Conservation (phyloP, 805 yeast genomes). For the Maudiozyma barnettii region DNA sequence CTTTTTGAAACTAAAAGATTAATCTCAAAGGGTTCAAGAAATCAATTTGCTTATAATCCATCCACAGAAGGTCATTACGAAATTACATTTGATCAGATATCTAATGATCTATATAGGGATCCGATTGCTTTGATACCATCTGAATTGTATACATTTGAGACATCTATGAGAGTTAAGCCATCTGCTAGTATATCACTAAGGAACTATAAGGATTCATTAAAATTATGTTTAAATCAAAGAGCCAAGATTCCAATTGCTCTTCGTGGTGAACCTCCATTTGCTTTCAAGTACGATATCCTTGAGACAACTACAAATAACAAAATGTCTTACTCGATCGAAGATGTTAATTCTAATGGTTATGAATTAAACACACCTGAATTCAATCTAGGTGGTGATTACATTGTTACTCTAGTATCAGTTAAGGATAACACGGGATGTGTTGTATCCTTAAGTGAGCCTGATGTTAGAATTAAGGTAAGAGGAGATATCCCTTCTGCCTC, state of each 20-base stretch:
- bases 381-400: conserved; percentile 62
- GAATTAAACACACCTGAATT: conserved; percentile 47
- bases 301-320: conserved; percentile 45
- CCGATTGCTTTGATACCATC: conserved; percentile 30
- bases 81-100: conserved; percentile 55
- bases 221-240: conserved; percentile 40
- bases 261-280: conserved; percentile 75
- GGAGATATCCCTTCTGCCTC: conserved; percentile 55
- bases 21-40: conserved; percentile 36
- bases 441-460: conserved; percentile 57
- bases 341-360: conserved; percentile 32
- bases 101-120: conserved; percentile 53
- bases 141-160: conserved; percentile 46
- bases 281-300: conserved; percentile 57
- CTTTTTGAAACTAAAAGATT: conserved; percentile 31
- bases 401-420: conserved; percentile 51
- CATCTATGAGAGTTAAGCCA: conserved; percentile 66
- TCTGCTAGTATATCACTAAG: conserved; percentile 34
- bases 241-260: conserved; percentile 47
- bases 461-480: conserved; percentile 58
- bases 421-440: conserved; percentile 72
- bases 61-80: conserved; percentile 71
- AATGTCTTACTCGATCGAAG: conserved; percentile 33
- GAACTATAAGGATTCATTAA: conserved; percentile 10
- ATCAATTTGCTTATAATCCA: conserved; percentile 64